Conservation (phyloP, 2,329 filamentous ascomycete species). For the Paecilomyces dactylethromorphus region DNA sequence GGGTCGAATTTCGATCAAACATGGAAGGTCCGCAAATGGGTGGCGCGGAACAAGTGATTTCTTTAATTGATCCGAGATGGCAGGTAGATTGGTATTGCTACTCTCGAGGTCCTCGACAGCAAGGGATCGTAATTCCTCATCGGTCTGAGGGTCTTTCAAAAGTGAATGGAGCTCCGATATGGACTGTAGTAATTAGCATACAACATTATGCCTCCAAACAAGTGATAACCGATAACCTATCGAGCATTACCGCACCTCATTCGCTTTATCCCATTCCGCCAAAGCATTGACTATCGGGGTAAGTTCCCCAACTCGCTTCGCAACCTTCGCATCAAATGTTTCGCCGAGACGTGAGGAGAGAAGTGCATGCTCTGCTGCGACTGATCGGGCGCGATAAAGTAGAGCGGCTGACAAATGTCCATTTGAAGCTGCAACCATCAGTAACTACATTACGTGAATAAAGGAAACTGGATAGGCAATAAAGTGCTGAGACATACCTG, state of each 20-base stretch:
- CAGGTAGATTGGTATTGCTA: constrained; percentile 56
- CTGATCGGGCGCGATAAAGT: constrained; percentile 48
- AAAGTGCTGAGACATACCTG: constrained; percentile 16
- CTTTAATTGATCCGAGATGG: constrained; percentile 63
- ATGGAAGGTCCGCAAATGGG: constrained; percentile 83
- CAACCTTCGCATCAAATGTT: constrained; percentile 49
- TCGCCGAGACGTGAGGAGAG: constrained; percentile 47
- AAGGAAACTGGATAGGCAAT: not conserved
- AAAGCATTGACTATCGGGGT: constrained; percentile 46
- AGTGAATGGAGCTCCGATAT: constrained; percentile 67
- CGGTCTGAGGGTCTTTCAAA: constrained; percentile 59
- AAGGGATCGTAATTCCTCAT: constrained; percentile 53
- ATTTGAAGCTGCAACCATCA: constrained; percentile 12
- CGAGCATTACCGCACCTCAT: constrained; percentile 38
- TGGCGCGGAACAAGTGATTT: constrained; percentile 77
- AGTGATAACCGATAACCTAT: not conserved
- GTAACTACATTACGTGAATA: not conserved
- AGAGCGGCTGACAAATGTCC: constrained; percentile 47
- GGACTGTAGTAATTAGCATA: constrained; percentile 32
- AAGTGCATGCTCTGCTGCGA: constrained; percentile 50
- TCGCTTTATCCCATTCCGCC: constrained; percentile 52
- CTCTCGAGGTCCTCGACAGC: constrained; percentile 64
- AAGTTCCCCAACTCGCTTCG: constrained; percentile 54
- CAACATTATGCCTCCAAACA: constrained; percentile 5
- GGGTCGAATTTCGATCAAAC: constrained; percentile 84